phyloP scores from a whole-genome alignment of 768 basidiomycete species.

The Asterophora lycoperdoides region DNA sequence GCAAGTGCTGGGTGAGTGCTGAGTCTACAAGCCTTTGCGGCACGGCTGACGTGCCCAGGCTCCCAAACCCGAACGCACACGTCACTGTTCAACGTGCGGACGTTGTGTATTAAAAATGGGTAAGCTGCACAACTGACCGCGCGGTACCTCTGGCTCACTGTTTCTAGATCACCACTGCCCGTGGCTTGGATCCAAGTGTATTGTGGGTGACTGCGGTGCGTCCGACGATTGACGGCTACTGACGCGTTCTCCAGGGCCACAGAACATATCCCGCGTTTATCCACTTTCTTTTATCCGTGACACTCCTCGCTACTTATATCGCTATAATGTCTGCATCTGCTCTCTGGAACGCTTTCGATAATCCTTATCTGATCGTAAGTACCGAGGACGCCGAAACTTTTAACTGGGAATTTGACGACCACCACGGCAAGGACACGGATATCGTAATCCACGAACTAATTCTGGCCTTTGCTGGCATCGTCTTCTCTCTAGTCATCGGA shows the following conservation, averaged over 20 bases:
- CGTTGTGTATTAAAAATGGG: conserved; percentile 86
- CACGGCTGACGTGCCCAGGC: conserved; percentile 28
- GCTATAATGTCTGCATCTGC: conserved; percentile 48
- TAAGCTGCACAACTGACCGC: conserved; percentile 28
- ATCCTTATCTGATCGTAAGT: conserved; percentile 61
- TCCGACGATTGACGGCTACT: neutral
- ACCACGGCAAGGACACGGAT: conserved; percentile 44
- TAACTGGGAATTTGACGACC: neutral
- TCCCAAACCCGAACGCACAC: conserved; percentile 75
- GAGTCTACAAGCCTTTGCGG: neutral
- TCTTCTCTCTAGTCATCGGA: conserved; percentile 65
- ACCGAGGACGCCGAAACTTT: too few species aligned
- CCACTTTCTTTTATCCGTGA: conserved; percentile 66
- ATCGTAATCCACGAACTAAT: conserved; percentile 71
- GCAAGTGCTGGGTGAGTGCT: conserved; percentile 60
- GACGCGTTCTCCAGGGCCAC: conserved; percentile 52
- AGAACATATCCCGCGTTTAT: conserved; percentile 82
- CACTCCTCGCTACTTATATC: conserved; percentile 59
- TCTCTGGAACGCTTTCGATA: conserved; percentile 61
- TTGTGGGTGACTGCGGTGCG: conserved; percentile 43
- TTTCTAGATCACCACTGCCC: conserved; percentile 79
- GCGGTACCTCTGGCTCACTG: neutral
- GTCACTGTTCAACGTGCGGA: conserved; percentile 73
- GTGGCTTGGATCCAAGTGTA: conserved; percentile 74
- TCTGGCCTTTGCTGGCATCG: conserved; percentile 53